Conservation (phyloP, 371 early-diverging fungal species). For the Syncephalastrum sp. region DNA sequence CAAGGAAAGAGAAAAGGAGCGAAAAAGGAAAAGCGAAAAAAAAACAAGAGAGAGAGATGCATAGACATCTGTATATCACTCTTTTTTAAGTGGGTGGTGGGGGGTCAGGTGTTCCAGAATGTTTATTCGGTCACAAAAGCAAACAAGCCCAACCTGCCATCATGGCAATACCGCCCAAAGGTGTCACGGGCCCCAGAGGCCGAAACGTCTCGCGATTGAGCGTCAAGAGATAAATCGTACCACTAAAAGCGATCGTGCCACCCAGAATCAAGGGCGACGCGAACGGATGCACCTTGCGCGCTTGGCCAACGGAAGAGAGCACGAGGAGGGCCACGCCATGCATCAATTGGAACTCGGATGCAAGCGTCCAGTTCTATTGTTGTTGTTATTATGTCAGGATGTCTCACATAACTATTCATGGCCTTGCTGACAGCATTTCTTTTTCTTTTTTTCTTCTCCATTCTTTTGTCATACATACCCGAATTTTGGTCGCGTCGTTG, state of each 20-base stretch:
- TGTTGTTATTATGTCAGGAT: neutral
- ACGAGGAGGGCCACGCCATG: constrained; percentile 66
- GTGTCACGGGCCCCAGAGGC: constrained; percentile 71
- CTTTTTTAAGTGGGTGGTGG: too few species aligned
- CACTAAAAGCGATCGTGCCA: constrained; percentile 70
- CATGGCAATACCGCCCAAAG: constrained; percentile 72
- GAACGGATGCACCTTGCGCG: constrained; percentile 39
- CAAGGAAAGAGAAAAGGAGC: too few species aligned
- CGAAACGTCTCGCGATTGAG: constrained; percentile 42
- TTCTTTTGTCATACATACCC: constrained; percentile 18
- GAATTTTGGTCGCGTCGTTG: constrained; percentile 57
- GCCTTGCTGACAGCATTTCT: neutral
- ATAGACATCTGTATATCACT: neutral
- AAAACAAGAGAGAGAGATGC: neutral
- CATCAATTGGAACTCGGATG: constrained; percentile 69
- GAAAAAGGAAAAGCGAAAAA: too few species aligned
- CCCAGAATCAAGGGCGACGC: constrained; percentile 53
- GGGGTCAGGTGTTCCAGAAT: neutral
- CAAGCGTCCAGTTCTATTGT: constrained; percentile 61
- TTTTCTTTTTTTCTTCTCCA: neutral
- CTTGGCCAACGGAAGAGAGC: constrained; percentile 42
- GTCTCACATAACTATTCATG: too few species aligned
- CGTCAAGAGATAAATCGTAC: constrained; percentile 60
- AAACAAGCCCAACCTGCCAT: constrained; percentile 77
- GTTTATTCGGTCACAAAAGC: constrained; percentile 30